phyloP scores from a whole-genome alignment of 2,329 filamentous ascomycete genomes.

The Ophiostoma sp. region DNA sequence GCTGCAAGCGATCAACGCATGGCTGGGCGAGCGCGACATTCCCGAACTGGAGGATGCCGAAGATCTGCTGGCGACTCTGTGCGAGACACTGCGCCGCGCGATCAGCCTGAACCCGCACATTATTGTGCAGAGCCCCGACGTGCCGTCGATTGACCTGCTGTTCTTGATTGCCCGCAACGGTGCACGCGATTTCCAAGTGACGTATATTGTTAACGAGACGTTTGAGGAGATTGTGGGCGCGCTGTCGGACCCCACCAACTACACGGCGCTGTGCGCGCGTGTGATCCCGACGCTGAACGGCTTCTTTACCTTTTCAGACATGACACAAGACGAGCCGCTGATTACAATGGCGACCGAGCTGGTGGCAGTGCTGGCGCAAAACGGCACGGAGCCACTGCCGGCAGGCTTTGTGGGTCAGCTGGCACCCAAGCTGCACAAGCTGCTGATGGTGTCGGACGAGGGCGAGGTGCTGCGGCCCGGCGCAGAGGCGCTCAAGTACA shows the following conservation, averaged over 20 bases:
- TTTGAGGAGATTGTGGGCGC: slow-evolving; percentile 80
- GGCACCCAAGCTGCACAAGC: slow-evolving; percentile 77
- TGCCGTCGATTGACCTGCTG: slow-evolving; percentile 72
- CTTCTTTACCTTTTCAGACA: slow-evolving; percentile 79
- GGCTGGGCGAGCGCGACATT: slow-evolving; percentile 73
- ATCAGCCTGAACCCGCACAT: slow-evolving; percentile 74
- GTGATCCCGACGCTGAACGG: slow-evolving; percentile 82
- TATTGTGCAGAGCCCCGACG: slow-evolving; percentile 59
- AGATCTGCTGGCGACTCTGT: slow-evolving; percentile 83
- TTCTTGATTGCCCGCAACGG: slow-evolving; percentile 87
- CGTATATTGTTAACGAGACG: slow-evolving; percentile 78
- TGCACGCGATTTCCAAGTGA: slow-evolving; percentile 84
- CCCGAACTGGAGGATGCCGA: slow-evolving; percentile 81
- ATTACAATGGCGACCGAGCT: slow-evolving; percentile 82
- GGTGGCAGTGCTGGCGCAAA: slow-evolving; percentile 71
- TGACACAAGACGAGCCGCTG: slow-evolving; percentile 79
- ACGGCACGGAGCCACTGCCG: slow-evolving; percentile 79
- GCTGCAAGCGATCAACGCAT: slow-evolving; percentile 61
- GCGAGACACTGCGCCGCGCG: slow-evolving; percentile 76
- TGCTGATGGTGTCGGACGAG: slow-evolving; percentile 79
- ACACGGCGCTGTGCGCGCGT: slow-evolving; percentile 73
- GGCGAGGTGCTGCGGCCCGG: slow-evolving; percentile 83
- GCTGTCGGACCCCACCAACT: slow-evolving; percentile 63
- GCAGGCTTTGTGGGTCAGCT: slow-evolving; percentile 77
- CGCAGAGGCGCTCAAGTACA: slow-evolving; percentile 79